Base-by-base conservation (phyloP, 352 stramenopile species). In the Phytophthora constricta region DNA sequence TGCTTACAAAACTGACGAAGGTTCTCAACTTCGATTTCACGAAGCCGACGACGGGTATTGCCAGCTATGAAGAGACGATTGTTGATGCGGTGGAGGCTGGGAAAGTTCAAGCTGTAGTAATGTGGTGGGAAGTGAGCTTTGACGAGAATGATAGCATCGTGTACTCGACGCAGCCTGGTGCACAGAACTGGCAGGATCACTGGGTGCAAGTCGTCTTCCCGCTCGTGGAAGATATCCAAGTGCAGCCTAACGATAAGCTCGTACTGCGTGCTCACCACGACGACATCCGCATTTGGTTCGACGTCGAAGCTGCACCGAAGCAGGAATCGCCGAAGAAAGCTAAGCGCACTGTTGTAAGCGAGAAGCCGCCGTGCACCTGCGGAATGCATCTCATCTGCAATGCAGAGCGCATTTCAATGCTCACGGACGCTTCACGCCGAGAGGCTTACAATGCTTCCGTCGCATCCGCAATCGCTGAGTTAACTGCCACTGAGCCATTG, bases 131-230 rank as follows among this genome's bases (percentile, higher is more conserved):
- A 23, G 82, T 94, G 34, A 82, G 68, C 61, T 93, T 95, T 42
- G 76, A 88, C 51, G 61, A 54, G 0, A 70, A 80, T 2, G 52
- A 90, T 47, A 63, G 25, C 9, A 56, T 90, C 46, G 65, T 87
- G 26, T 95, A 95, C 68, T 93, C 81, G 14, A 93, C 86, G 16
- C 63, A 79, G 58, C 79, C 81, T 4, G 77, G 62, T 4, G 80
- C 57, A 49, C 83, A 93, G 61, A 92, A 91, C 56, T 95, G 86
- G 86, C 86, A 95, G 41, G 86, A 95, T 50, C 86, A 95, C 68
- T 95, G 86, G 86, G 84, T 93, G 9, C 84, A 90, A 41, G 86
- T 95, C 19, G 82, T 92, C 0, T 93, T 84, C 57, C 86, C 86
- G 2, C 71, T 93, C 1, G 58, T 84, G 1, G 64, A 74, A 3